Evolutionary conservation across 2,329 filamentous ascomycete genomes (phyloP), one percentile per base, ranked within the genome.

Genomic region (Hypoxylon rubiginosum): DNA sequence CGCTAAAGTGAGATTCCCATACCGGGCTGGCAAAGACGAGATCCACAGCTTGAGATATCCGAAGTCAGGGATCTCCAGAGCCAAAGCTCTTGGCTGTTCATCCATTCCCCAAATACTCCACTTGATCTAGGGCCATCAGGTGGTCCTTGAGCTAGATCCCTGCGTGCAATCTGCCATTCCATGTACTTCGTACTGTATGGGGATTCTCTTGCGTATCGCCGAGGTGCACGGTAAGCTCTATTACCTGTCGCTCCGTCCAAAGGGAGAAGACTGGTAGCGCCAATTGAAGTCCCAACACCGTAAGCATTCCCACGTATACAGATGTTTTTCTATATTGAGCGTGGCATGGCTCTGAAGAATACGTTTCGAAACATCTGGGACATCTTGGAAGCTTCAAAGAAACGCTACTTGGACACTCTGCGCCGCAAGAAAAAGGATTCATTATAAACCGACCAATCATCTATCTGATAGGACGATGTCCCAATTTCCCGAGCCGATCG

Each of bases 401-500:
- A 54, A 53, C 39, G 19, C 19, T 43, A 30, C 55, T 62, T 24
- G 24, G n/a, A 48, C 45, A 41, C 13, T 49, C 17, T 62, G 39
- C 52, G 66, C 62, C 48, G 51, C 58, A 66, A 57, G 60, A 39
- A 60, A 39, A 59, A 53, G 55, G 55, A 36, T 54, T 52, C 19
- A 34, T 51, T 26, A 58, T 15, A 51, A 43, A 41, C 15, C 9
- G 55, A 30, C 67, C 67, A 70, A 68, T 68, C 64, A 66, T 36
- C 28, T 32, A 24, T 48, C 50, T 48, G 30, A 43, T 52, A 34
- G 30, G 53, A 57, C 32, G 43, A 62, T 51, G 52, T 19, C 64
- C 62, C 64, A 68, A 66, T 68, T 64, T 67, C 62, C 58, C 57
- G 26, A 62, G 67, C 45, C 62, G 67, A 70, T 70, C 67, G 43